Conservation (phyloP, 225 moss, liverwort and hornwort genomes). For the Asterella californica region DNA sequence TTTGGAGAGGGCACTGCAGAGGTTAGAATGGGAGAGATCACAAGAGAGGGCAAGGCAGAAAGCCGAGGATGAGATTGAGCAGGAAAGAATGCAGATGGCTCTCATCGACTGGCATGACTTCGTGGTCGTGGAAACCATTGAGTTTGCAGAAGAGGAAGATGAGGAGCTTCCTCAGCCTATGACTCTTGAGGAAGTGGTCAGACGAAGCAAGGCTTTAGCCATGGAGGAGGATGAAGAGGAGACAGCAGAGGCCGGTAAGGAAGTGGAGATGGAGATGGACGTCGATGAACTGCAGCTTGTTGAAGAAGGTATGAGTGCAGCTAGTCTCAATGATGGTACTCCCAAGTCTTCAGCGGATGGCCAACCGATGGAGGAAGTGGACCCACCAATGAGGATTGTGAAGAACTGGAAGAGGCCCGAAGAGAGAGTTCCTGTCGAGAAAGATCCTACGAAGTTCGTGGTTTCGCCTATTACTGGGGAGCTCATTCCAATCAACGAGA, state of each 20-base stretch:
- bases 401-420: slow-evolving; percentile 98
- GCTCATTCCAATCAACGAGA: slow-evolving; percentile 93
- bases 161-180: slow-evolving; percentile 98
- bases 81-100: slow-evolving; percentile 99
- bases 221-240: slow-evolving; percentile 85
- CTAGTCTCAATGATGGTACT: slow-evolving; percentile 53
- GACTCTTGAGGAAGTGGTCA: slow-evolving; percentile 93
- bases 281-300: slow-evolving; percentile 96
- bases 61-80: slow-evolving; percentile 99
- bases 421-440: slow-evolving; percentile 77
- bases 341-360: slow-evolving; percentile 35
- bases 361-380: slow-evolving; percentile 64
- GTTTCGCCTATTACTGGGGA: slow-evolving; percentile 94
- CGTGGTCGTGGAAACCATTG: slow-evolving; percentile 98
- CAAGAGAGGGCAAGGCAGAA: slow-evolving; percentile 95
- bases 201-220: slow-evolving; percentile 81
- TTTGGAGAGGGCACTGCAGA: slow-evolving; percentile 74
- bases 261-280: slow-evolving; percentile 99
- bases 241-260: slow-evolving; percentile 84
- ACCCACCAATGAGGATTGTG: slow-evolving; percentile 92
- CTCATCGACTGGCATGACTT: slow-evolving; percentile 99
- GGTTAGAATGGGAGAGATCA: slow-evolving; percentile 96
- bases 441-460: slow-evolving; percentile 79
- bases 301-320: slow-evolving; percentile 91
- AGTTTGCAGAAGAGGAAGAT: slow-evolving; percentile 96